Conservation (phyloP, 805 yeast species). For the Ogataea paraovalis region DNA sequence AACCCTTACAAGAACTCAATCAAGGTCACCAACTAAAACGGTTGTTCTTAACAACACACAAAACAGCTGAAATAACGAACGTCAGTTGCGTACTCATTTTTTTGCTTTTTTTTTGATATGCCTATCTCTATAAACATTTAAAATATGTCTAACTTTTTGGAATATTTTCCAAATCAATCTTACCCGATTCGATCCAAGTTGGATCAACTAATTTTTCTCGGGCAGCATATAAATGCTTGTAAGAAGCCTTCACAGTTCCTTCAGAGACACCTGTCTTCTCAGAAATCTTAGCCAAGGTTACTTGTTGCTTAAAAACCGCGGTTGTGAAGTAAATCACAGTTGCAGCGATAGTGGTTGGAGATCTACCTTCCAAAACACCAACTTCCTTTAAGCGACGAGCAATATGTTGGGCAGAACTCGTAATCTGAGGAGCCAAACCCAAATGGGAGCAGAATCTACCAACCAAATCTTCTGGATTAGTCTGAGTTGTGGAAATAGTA, state of each 20-base stretch:
- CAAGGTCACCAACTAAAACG: no score
- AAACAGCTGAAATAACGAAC: no score
- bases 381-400: slow-evolving; percentile 86
- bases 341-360: slow-evolving; percentile 97
- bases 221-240: slow-evolving; percentile 75
- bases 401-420: slow-evolving; percentile 89
- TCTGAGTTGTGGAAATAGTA: slow-evolving; percentile 68
- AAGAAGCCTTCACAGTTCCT: slow-evolving; percentile 93
- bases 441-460: slow-evolving; percentile 94
- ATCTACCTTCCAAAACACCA: slow-evolving; percentile 92
- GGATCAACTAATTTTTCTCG: slow-evolving; percentile 71
- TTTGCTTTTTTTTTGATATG: neutral
- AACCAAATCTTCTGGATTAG: slow-evolving; percentile 90
- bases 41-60: no score
- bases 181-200: slow-evolving; percentile 67
- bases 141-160: slow-evolving; percentile 10
- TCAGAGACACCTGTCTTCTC: slow-evolving; percentile 95
- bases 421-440: slow-evolving; percentile 78
- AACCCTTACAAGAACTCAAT: no score
- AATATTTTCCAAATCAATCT: slow-evolving; percentile 39
- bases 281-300: slow-evolving; percentile 76
- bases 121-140: neutral
- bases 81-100: no score
- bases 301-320: slow-evolving; percentile 73
- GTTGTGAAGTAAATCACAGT: slow-evolving; percentile 95